Evolutionary conservation across 805 yeast species (phyloP).

Genomic region (Ogataea allantospora): DNA sequence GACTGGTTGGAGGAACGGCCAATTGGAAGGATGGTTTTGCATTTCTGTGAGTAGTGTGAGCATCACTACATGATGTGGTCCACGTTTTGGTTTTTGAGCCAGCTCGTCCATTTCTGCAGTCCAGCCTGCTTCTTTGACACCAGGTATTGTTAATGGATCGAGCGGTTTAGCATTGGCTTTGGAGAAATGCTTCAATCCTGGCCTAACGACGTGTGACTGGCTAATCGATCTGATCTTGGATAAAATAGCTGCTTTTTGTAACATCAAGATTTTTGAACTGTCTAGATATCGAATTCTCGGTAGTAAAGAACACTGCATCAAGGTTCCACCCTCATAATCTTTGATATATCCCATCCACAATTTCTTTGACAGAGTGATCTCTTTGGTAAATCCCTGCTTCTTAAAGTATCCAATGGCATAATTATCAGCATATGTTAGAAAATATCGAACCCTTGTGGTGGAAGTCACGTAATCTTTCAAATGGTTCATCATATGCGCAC

Average conservation of each 20-base stretch:
- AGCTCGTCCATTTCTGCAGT: conserved; percentile 96
- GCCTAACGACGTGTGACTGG: conserved; percentile 73
- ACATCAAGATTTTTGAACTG: conserved; percentile 75
- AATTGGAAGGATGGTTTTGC: conserved; percentile 93
- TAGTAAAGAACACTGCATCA: conserved; percentile 95
- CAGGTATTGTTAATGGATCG: conserved; percentile 88
- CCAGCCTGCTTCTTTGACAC: conserved; percentile 94
- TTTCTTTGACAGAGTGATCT: conserved; percentile 77
- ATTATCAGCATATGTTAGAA: conserved; percentile 95
- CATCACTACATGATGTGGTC: conserved; percentile 94
- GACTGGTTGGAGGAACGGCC: conserved; percentile 97
- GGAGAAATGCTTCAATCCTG: conserved; percentile 75
- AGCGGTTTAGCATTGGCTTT: conserved; percentile 46
- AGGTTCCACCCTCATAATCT: conserved; percentile 98
- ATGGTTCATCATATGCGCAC: conserved; percentile 98
- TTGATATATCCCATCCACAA: conserved; percentile 98
- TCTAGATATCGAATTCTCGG: conserved; percentile 88
- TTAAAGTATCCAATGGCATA: conserved; percentile 98
- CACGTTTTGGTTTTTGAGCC: conserved; percentile 91
- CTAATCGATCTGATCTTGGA: conserved; percentile 78
- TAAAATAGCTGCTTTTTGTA: conserved; percentile 90
- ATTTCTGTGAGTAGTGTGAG: conserved; percentile 82
- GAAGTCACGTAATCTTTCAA: conserved; percentile 91
- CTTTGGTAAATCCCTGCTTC: conserved; percentile 97
- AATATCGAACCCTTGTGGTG: conserved; percentile 81